Evolutionary conservation across 805 yeast species (phyloP).

Genomic region (Cyberlindnera veronae): DNA sequence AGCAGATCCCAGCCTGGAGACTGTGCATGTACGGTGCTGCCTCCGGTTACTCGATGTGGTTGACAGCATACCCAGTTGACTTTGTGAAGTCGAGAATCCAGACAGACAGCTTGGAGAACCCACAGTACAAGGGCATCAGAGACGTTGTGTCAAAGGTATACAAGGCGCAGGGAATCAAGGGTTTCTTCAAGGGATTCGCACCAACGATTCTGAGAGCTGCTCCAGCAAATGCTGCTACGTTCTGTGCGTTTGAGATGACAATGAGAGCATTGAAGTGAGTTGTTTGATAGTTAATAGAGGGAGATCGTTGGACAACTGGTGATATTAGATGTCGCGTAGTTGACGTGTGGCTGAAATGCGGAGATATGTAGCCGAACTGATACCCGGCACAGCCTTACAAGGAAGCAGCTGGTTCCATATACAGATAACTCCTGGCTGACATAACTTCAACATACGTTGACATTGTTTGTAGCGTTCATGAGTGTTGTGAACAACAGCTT

Average conservation of each 20-base stretch:
- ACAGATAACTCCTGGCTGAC: too few species aligned
- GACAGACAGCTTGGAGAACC: slow-evolving; percentile 58
- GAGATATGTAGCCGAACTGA: too few species aligned
- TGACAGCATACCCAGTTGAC: slow-evolving; percentile 81
- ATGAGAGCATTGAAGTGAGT: slow-evolving; percentile 49
- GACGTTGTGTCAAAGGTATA: slow-evolving; percentile 56
- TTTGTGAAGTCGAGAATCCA: slow-evolving; percentile 89
- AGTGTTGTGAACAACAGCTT: too few species aligned
- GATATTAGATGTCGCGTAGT: too few species aligned
- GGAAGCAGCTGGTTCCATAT: too few species aligned
- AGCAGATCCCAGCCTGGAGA: slow-evolving; percentile 84
- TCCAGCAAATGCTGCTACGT: slow-evolving; percentile 97
- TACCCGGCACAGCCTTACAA: too few species aligned
- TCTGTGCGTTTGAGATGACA: slow-evolving; percentile 87
- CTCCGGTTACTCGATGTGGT: slow-evolving; percentile 90
- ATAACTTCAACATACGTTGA: too few species aligned
- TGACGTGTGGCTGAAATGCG: too few species aligned
- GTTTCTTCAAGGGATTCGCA: slow-evolving; percentile 85
- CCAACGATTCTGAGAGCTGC: slow-evolving; percentile 96
- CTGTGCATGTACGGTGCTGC: slow-evolving; percentile 85
- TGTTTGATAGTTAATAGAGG: too few species aligned
- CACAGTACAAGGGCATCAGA: slow-evolving; percentile 54
- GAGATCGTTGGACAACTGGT: too few species aligned
- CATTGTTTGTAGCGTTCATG: too few species aligned
- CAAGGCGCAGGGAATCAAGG: slow-evolving; percentile 60